Base-by-base conservation (phyloP, 306 rosid species). In the Begonia loranthoides region DNA sequence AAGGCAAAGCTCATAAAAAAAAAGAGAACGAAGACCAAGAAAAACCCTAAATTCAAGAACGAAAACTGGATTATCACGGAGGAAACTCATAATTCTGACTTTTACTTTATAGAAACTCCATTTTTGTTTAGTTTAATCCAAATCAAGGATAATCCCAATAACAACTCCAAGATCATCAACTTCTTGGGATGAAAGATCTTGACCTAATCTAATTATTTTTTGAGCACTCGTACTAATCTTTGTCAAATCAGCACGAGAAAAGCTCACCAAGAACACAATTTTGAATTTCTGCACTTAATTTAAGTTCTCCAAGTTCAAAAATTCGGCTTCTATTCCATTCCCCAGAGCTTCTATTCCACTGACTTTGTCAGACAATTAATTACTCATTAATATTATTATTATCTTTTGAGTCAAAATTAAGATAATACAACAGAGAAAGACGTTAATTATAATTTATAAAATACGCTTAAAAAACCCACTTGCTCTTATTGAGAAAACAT, bases 291-390 rank as follows among this genome's bases (percentile, higher is more conserved):
- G 22, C 43, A 13, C 53, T 59, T 49, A 55, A 52, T 66, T 73
- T 50, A 69, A 76, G 68, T 52, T 64, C n/a, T 62, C 54, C 34
- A 15, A 58, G 12, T 14, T 50, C 49, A 69, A 54, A 54, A 45
- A 34, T 51, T 13, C 13, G 15, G 47, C 10, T 11, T 43, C 47
- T 43, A 43, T 43, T 43, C 47, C 47, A 43, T 43, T 43, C 47
- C 4, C 47, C 13, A 43, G n/a, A 43, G 15, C 47, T 43, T 43
- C n/a, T 43, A 43, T 43, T 43, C 47, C 47, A 43, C 47, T 12
- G 47, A 6, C n/a, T n/a, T 10, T 43, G 47, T 43, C 47, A 43
- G 47, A 10, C 47, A 10, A 10, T 43, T 28, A 28, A 1, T 28
- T 28, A 28, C 36, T 28, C 36, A 28, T 28, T 4, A 5, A 28